Conservation (phyloP, 306 rosid genomes). For the Citrullus mucosospermus region DNA sequence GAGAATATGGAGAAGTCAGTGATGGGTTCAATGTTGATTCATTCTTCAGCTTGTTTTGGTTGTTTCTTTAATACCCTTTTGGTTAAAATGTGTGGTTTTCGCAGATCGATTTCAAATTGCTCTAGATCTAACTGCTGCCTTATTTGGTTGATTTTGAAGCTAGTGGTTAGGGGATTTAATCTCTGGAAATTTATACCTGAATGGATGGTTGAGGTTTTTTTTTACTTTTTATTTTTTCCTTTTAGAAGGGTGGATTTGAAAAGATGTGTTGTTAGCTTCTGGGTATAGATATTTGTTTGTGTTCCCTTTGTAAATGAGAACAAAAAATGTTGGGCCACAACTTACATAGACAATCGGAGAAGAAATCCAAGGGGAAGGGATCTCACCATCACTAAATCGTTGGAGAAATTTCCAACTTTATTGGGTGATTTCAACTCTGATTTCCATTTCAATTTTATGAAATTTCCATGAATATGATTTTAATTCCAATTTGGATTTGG, state of each 20-base stretch:
- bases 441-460: no score
- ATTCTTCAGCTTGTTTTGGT: neutral
- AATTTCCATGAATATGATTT: no score
- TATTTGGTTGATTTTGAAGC: neutral
- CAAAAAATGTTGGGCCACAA: neutral
- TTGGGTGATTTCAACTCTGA: no score
- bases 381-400: no score
- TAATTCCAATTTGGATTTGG: no score
- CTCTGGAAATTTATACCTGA: neutral
- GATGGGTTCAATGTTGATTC: neutral
- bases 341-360: neutral
- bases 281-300: neutral
- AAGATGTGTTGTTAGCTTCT: neutral
- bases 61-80: neutral
- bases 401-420: no score
- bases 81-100: neutral
- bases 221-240: no score
- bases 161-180: neutral
- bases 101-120: neutral
- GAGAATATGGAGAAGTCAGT: neutral
- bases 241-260: neutral
- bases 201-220: neutral
- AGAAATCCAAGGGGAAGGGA: no score
- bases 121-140: neutral
- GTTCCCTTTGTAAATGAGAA: neutral